These are phyloP conservation scores for Geotrichum cucujoidarum DNA, from an alignment of 1,139 yeast genomes.

Conservation along the genomic window DNA sequence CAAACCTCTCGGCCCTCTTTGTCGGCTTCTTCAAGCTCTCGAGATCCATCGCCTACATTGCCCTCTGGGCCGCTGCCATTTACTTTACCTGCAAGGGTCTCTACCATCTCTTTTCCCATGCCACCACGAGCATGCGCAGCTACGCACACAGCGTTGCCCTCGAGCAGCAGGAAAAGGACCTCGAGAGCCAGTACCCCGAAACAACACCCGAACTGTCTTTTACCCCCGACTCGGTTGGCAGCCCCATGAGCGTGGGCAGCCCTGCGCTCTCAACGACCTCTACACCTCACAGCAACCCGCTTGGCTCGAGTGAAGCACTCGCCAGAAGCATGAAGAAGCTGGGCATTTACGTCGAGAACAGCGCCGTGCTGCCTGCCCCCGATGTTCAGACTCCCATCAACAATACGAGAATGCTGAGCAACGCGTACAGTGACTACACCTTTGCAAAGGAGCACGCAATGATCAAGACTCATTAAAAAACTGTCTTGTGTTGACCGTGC, in stretches of 20 bases:
- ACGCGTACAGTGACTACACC: conserved; percentile 5
- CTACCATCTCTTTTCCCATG: conserved; percentile 1
- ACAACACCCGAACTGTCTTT: conserved; percentile 13
- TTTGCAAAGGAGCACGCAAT: conserved; percentile 7
- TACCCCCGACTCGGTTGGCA: conserved; percentile 15
- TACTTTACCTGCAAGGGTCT: conserved; percentile 9
- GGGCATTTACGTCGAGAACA: conserved; percentile 15
- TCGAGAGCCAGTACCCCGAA: conserved; percentile 12
- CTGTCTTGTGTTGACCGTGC: no score
- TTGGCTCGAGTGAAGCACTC: conserved; percentile 14
- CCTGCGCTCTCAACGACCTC: conserved; percentile 11
- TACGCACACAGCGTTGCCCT: conserved; percentile 4
- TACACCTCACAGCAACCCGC: not conserved
- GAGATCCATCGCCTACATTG: conserved; percentile 6
- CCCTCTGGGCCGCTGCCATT: conserved; percentile 16
- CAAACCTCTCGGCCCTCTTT: not conserved
- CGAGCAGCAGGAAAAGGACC: conserved; percentile 4
- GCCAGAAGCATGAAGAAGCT: conserved; percentile 18
- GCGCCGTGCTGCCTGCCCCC: conserved; percentile 5
- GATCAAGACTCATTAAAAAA: conserved; percentile 5
- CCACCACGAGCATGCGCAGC: conserved; percentile 1
- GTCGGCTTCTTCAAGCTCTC: not conserved
- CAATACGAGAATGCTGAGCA: not conserved
- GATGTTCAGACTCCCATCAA: not conserved
- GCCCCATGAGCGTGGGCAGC: conserved; percentile 13